phyloP scores from a whole-genome alignment of 176 grass and related monocot species.

The Chrysopogon serrulatus region DNA sequence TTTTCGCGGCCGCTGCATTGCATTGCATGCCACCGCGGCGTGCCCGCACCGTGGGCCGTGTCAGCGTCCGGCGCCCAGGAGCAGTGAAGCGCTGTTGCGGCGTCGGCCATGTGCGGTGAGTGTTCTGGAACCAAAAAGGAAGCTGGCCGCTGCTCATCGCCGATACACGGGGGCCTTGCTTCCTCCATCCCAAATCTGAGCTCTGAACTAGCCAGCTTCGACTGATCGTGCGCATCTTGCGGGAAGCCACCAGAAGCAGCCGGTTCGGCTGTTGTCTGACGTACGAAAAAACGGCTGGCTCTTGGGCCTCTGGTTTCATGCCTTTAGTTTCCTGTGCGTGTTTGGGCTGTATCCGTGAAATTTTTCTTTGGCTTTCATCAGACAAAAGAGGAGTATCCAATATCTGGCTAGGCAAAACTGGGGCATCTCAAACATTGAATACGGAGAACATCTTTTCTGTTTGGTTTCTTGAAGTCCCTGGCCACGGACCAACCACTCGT shows the following conservation, averaged over 20 bases:
- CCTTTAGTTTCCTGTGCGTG: neutral
- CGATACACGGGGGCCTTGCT: neutral
- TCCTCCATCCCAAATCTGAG: neutral
- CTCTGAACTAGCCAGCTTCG: neutral
- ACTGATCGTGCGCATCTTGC: neutral
- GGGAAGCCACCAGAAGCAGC: neutral
- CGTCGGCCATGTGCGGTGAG: neutral
- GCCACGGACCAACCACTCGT: too few relatives aligned
- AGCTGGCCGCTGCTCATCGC: neutral
- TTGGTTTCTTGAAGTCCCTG: neutral
- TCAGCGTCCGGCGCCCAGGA: neutral
- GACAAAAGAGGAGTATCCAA: too few relatives aligned
- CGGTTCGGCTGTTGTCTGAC: neutral
- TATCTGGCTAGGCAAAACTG: neutral
- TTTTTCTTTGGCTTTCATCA: too few relatives aligned
- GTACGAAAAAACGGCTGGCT: too few relatives aligned
- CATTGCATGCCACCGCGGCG: neutral
- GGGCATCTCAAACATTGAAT: too few relatives aligned
- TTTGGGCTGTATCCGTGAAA: too few relatives aligned
- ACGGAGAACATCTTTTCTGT: neutral
- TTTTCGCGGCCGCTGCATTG: neutral
- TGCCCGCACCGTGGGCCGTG: neutral
- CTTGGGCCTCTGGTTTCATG: too few relatives aligned
- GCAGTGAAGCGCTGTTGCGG: neutral
- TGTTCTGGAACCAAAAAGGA: neutral